phyloP scores from a whole-genome alignment of 345 rosid genomes.

The Mallotus nudiflorus region DNA sequence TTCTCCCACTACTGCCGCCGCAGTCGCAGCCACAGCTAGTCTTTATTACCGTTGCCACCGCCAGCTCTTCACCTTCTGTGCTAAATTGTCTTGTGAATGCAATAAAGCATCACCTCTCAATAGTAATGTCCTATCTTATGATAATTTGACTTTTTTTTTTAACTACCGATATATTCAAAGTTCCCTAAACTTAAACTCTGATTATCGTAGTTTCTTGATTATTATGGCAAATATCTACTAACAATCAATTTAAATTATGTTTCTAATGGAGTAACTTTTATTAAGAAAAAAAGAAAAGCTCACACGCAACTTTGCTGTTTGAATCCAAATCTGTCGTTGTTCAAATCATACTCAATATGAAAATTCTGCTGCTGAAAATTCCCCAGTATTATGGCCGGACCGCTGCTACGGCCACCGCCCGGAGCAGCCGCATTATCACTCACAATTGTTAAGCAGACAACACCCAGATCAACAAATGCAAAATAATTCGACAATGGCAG shows the following conservation, averaged over 20 bases:
- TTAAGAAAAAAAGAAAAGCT: background rate
- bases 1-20: background rate
- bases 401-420: constrained; percentile 65
- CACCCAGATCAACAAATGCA: constrained; percentile 31
- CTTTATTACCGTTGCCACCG: background rate
- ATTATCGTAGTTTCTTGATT: too few relatives aligned
- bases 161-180: too few relatives aligned
- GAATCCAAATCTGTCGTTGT: constrained; percentile 71
- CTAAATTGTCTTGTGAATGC: background rate
- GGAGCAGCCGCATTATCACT: constrained; percentile 30
- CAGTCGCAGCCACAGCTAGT: background rate
- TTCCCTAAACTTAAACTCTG: too few relatives aligned
- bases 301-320: constrained; percentile 49
- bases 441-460: constrained; percentile 51
- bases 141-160: too few relatives aligned
- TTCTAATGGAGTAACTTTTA: too few relatives aligned
- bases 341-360: constrained; percentile 70
- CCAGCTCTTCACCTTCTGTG: background rate
- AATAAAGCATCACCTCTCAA: too few relatives aligned
- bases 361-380: constrained; percentile 84
- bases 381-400: constrained; percentile 82
- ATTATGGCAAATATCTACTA: too few relatives aligned
- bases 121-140: too few relatives aligned
- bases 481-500: constrained; percentile 66
- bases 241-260: too few relatives aligned